phyloP scores from a whole-genome alignment of 2,329 filamentous ascomycete genomes.

The Xylaria polymorpha region DNA sequence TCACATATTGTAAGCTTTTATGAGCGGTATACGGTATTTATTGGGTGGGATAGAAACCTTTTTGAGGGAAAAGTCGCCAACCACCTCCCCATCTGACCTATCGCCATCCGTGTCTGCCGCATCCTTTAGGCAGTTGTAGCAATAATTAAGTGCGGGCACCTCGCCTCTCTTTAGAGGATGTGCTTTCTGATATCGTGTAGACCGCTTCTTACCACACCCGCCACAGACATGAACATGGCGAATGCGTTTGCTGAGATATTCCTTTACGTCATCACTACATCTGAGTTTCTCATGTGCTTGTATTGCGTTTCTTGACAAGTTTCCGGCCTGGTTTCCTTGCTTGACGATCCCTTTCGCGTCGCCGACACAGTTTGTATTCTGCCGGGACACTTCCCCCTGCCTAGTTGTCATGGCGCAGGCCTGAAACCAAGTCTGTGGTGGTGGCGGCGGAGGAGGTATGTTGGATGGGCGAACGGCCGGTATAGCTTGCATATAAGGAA shows the following conservation, averaged over 20 bases:
- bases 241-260: constrained; percentile 40
- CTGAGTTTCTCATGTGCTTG: constrained; percentile 10
- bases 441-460: constrained; percentile 30
- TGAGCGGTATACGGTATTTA: not conserved
- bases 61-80: not conserved
- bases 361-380: not conserved
- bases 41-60: constrained; percentile 17
- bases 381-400: not conserved
- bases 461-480: constrained; percentile 14
- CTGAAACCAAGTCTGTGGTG: constrained; percentile 16
- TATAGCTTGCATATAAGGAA: constrained; percentile 18
- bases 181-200: constrained; percentile 41
- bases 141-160: constrained; percentile 44
- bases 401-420: not conserved
- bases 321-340: not conserved
- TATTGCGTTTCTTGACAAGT: not conserved
- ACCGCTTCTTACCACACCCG: constrained; percentile 45
- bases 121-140: constrained; percentile 38
- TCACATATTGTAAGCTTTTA: constrained; percentile 11
- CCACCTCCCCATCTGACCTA: constrained; percentile 11
- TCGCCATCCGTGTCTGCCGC: constrained; percentile 30
- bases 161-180: constrained; percentile 46
- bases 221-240: constrained; percentile 44
- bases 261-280: constrained; percentile 7
- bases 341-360: not conserved